Evolutionary conservation across 2,329 filamentous ascomycete genomes (phyloP).

Genomic region (Bipolaris sorokiniana): DNA sequence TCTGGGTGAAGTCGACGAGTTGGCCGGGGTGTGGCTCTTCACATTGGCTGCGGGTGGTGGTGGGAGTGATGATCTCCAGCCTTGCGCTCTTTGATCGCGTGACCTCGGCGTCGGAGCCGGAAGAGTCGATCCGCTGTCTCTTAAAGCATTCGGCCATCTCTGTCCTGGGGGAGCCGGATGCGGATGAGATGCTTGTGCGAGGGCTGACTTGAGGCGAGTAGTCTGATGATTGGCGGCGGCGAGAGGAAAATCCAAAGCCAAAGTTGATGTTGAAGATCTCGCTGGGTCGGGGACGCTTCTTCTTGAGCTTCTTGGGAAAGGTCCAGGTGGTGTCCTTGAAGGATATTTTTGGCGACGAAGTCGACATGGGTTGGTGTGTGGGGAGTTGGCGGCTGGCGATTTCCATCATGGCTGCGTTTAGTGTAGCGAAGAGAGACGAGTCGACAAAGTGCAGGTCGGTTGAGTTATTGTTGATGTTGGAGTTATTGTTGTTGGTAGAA

Average conservation of each 20-base stretch:
- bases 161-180: background rate
- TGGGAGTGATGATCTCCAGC: background rate
- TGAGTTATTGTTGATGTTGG: no score
- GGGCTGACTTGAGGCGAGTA: conserved; percentile 21
- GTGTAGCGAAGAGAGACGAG: conserved; percentile 3
- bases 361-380: background rate
- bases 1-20: conserved; percentile 18
- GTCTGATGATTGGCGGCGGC: conserved; percentile 11
- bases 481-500: background rate
- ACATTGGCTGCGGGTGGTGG: background rate
- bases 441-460: conserved; percentile 1
- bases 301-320: conserved; percentile 13
- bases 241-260: conserved; percentile 14
- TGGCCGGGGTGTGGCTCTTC: conserved; percentile 19
- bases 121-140: conserved; percentile 19
- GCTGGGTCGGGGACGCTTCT: conserved; percentile 11
- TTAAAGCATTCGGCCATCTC: conserved; percentile 14
- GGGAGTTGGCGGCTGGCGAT: conserved; percentile 10
- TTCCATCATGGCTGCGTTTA: conserved; percentile 14
- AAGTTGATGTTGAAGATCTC: conserved; percentile 23
- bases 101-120: conserved; percentile 1
- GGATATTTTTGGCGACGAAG: conserved; percentile 4
- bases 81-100: background rate
- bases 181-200: conserved; percentile 17
- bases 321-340: conserved; percentile 11